Evolutionary conservation across 495 filamentous ascomycete genomes (phyloP).

Genomic region (Hypoxylon perforatum): DNA sequence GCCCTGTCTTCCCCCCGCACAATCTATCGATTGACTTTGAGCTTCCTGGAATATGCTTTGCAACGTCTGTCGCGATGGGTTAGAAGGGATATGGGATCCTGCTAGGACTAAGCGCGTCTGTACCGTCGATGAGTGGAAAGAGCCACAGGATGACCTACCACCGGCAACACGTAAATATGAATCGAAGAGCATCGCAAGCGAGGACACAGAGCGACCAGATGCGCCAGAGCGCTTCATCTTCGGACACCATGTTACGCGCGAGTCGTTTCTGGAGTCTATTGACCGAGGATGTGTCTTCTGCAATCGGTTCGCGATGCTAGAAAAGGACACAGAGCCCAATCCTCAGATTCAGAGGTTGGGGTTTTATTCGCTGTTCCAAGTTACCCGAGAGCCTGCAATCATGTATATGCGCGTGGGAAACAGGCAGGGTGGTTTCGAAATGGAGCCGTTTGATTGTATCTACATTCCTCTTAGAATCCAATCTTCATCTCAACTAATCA

Average conservation of each 20-base stretch:
- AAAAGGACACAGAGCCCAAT: neutral
- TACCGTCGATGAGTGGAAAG: too few species aligned
- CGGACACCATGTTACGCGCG: conserved; percentile 7
- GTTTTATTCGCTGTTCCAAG: neutral
- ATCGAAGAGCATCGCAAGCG: neutral
- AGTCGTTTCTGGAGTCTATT: conserved; percentile 14
- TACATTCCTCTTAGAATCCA: neutral
- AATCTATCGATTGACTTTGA: too few species aligned
- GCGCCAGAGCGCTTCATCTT: conserved; percentile 15
- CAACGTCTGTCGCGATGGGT: conserved; percentile 32
- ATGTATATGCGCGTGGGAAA: too few species aligned
- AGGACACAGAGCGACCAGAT: neutral
- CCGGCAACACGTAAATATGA: neutral
- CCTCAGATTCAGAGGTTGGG: neutral
- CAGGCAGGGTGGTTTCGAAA: too few species aligned
- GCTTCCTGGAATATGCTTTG: conserved; percentile 31
- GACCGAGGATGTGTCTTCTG: conserved; percentile 17
- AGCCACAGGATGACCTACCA: too few species aligned
- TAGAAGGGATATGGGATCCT: conserved; percentile 17
- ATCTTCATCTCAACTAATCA: neutral
- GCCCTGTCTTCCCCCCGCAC: too few species aligned
- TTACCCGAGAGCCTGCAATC: too few species aligned
- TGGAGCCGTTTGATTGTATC: neutral
- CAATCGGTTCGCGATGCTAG: neutral
- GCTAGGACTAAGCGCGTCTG: conserved; percentile 15